phyloP scores from a whole-genome alignment of 805 yeast species.

The Metschnikowia baotianmanensis region DNA sequence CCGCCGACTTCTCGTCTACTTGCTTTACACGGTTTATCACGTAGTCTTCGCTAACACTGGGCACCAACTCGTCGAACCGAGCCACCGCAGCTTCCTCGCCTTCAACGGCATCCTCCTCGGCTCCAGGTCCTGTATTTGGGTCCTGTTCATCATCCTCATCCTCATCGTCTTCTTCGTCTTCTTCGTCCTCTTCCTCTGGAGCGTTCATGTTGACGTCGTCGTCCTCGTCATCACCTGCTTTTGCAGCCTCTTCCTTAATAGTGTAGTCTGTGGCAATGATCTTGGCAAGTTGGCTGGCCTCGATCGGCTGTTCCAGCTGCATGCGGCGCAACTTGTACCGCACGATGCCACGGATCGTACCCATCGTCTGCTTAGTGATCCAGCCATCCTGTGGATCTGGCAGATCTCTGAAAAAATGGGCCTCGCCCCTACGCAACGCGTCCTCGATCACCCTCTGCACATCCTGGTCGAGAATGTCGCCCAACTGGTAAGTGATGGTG shows the following conservation, averaged over 20 bases:
- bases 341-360: conserved; percentile 64
- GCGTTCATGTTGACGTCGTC: conserved; percentile 8
- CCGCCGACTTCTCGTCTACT: conserved; percentile 36
- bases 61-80: conserved; percentile 21
- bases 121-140: conserved; percentile 23
- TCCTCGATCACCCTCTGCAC: conserved; percentile 43
- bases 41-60: conserved; percentile 12
- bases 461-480: conserved; percentile 70
- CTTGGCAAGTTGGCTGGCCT: conserved; percentile 39
- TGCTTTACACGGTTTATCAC: conserved; percentile 36
- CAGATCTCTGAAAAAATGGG: conserved; percentile 31
- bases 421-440: conserved; percentile 29
- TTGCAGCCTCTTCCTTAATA: conserved; percentile 18
- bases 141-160: conserved; percentile 31
- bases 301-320: conserved; percentile 49
- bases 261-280: conserved; percentile 41
- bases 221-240: conserved; percentile 12
- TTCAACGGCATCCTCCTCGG: conserved; percentile 4
- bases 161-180: conserved; percentile 3
- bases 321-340: conserved; percentile 68
- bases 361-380: conserved; percentile 62
- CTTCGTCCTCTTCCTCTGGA: conserved; percentile 24
- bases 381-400: conserved; percentile 73
- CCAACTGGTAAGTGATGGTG: conserved; percentile 72
- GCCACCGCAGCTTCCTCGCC: conserved; percentile 4